Conservation (phyloP, 2,329 filamentous ascomycete species). For the Westerdykella sp. region DNA sequence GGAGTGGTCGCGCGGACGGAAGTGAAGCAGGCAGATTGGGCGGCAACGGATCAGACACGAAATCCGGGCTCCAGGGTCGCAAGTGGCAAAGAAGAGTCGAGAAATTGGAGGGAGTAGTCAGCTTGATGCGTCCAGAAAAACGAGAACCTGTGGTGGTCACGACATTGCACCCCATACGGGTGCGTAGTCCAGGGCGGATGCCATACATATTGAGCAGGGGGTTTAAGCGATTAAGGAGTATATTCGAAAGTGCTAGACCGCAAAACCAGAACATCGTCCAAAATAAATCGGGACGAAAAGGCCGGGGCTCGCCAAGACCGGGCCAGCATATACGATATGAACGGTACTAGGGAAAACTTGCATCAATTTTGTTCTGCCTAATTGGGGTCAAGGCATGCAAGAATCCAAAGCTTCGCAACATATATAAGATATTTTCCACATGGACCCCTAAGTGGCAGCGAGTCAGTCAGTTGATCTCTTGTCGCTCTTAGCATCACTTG, state of each 20-base stretch:
- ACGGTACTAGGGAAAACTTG: slow-evolving; percentile 26
- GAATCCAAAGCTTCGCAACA: slow-evolving; percentile 11
- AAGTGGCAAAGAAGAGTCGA: slow-evolving; percentile 9
- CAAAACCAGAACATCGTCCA: slow-evolving; percentile 21
- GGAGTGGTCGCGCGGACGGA: slow-evolving; percentile 4
- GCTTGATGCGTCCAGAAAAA: slow-evolving; percentile 16
- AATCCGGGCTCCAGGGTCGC: slow-evolving; percentile 8
- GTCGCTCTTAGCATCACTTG: slow-evolving; percentile 8
- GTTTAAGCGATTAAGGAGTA: slow-evolving; percentile 28
- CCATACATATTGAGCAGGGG: slow-evolving; percentile 32
- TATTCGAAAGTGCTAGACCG: slow-evolving; percentile 32
- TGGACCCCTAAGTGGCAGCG: slow-evolving; percentile 15
- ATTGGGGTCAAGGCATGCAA: slow-evolving; percentile 20
- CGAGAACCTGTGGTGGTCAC: slow-evolving; percentile 13
- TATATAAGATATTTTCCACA: slow-evolving; percentile 33
- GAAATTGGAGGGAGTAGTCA: slow-evolving; percentile 11
- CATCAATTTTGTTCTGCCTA: slow-evolving; percentile 30
- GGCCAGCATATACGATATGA: slow-evolving; percentile 30
- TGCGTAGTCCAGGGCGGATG: slow-evolving; percentile 21
- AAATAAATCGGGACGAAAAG: slow-evolving; percentile 30
- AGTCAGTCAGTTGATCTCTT: slow-evolving; percentile 14
- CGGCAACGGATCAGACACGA: slow-evolving; percentile 9
- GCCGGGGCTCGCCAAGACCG: slow-evolving; percentile 30
- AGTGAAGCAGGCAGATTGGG: slow-evolving; percentile 7
- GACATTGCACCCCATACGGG: slow-evolving; percentile 20